Evolutionary conservation across 2,329 filamentous ascomycete genomes (phyloP).

Genomic region (Amylocarpus encephaloides): DNA sequence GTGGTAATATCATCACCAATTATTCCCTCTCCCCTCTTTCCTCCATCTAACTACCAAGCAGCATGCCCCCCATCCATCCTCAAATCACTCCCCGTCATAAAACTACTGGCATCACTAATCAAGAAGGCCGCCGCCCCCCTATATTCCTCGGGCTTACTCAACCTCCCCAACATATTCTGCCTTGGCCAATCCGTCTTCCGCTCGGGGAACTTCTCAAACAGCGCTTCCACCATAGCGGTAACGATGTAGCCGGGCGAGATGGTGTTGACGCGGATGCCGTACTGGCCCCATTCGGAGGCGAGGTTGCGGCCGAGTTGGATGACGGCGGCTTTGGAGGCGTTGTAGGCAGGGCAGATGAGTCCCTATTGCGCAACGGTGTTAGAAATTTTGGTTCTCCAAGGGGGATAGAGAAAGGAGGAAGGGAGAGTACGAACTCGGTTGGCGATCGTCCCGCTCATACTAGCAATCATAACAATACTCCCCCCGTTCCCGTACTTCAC

Average conservation of each 20-base stretch:
- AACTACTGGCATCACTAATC: conserved; percentile 60
- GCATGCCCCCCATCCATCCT: conserved; percentile 32
- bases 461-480: conserved; percentile 62
- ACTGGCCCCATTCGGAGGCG: conserved; percentile 62
- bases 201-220: conserved; percentile 72
- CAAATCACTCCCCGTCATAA: conserved; percentile 53
- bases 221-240: conserved; percentile 74
- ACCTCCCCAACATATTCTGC: conserved; percentile 75
- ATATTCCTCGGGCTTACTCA: conserved; percentile 64
- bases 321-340: conserved; percentile 69
- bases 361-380: conserved; percentile 37
- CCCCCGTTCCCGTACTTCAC: conserved; percentile 50
- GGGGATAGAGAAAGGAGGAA: neutral
- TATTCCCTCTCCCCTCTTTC: neutral
- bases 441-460: conserved; percentile 62
- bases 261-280: conserved; percentile 71
- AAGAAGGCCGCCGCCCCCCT: conserved; percentile 64
- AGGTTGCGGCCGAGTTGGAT: conserved; percentile 65
- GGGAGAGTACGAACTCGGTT: conserved; percentile 49
- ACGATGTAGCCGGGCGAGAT: conserved; percentile 76
- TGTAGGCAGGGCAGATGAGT: conserved; percentile 60
- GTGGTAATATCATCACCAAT: neutral
- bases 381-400: neutral
- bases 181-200: conserved; percentile 62
- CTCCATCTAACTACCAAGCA: conserved; percentile 42